Conservation (phyloP, 2,329 filamentous ascomycete species). For the Aspergillus sp. region DNA sequence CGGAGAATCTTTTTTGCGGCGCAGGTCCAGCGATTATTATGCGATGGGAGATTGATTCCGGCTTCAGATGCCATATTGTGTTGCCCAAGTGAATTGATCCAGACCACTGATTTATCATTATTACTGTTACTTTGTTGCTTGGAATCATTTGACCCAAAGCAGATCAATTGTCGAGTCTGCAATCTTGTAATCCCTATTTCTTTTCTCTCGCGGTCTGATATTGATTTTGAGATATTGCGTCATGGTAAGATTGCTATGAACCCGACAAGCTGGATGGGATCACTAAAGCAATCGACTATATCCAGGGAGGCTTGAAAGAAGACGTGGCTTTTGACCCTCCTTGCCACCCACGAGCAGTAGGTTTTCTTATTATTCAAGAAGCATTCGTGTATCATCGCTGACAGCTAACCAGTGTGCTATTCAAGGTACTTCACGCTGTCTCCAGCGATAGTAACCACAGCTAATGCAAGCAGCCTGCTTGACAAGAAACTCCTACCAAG, state of each 20-base stretch:
- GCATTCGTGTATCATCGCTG: constrained; percentile 7
- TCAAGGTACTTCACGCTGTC: constrained; percentile 57
- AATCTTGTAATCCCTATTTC: neutral
- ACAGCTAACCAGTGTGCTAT: constrained; percentile 67
- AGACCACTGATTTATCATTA: no score
- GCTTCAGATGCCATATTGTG: no score
- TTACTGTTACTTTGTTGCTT: no score
- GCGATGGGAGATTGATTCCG: neutral
- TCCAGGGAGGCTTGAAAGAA: constrained; percentile 52
- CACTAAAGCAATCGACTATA: constrained; percentile 1
- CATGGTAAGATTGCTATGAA: constrained; percentile 19
- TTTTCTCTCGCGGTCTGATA: no score
- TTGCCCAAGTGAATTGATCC: no score
- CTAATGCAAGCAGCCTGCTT: constrained; percentile 63
- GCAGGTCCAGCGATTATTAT: constrained; percentile 9
- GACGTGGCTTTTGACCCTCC: constrained; percentile 71
- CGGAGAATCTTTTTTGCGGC: constrained; percentile 38
- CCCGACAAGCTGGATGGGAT: neutral
- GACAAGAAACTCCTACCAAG: constrained; percentile 76
- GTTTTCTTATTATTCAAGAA: constrained; percentile 27
- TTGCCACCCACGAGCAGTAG: constrained; percentile 78
- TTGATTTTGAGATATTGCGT: constrained; percentile 12
- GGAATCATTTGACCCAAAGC: no score
- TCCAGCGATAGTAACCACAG: neutral
- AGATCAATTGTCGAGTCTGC: no score